Base-by-base conservation (phyloP, 352 stramenopile species). In the Phytopythium ostracodes region DNA sequence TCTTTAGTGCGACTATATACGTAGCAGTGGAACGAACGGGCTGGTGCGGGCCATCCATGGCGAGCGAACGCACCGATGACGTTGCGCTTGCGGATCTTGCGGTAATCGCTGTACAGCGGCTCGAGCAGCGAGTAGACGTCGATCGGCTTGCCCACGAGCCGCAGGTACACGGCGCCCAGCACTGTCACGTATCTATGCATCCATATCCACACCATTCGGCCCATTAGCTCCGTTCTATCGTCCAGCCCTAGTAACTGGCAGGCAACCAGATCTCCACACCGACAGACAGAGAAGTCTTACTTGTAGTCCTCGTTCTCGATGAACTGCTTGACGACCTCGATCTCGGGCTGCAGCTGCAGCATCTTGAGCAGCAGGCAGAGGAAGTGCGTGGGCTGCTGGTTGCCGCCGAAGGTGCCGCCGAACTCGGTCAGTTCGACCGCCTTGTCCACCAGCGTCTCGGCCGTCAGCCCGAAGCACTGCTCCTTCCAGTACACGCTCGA, bases 291-390 rank as follows among this genome's bases (percentile, higher is more conserved):
- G n/a, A n/a, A n/a, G n/a, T n/a, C 68, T 27, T 53, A 82, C 81
- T 99, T 99, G 81, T 99, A 99, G 65, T 99, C 93, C 10, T 98
- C 92, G 68, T 99, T 98, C 59, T 98, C 73, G 22, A 99, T 92
- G 69, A 99, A 99, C 43, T 84, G 73, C 31, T 64, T 68, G 27
- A 99, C 79, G 44, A 99, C 96, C 33, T 99, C 96, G 38, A 94
- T 77, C 64, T 99, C 96, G 1, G 97, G 97, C 68, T 98, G 89
- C 49, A 99, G 85, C 75, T 99, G 97, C 46, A 99, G 73, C 80
- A 99, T 88, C 79, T 99, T 99, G 49, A 99, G 80, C 22, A 98
- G 68, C 27, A 99, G 77, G 72, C 96, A 99, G n/a, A 99, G 76
- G 73, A 99, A 99, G 54, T 92, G 90, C 24, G 94, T 98, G 8